phyloP scores from a whole-genome alignment of 2,329 filamentous ascomycete species.

The Phaeophleospora eucalypticola region DNA sequence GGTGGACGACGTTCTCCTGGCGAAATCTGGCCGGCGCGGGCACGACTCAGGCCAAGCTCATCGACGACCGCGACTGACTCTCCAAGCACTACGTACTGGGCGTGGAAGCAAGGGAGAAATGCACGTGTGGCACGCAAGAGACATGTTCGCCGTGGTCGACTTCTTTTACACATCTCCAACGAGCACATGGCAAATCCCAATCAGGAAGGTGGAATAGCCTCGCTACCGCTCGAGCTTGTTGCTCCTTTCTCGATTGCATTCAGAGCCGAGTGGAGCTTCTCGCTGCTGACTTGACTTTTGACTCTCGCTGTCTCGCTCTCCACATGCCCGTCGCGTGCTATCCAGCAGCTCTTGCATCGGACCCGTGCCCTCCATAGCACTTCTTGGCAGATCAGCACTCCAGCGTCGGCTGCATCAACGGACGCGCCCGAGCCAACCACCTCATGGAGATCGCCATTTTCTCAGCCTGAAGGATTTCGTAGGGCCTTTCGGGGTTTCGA shows the following conservation, averaged over 20 bases:
- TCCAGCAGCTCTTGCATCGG: neutral
- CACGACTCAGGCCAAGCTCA: too few relatives aligned
- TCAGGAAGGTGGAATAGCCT: neutral
- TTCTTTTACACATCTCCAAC: neutral
- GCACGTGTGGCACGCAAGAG: neutral
- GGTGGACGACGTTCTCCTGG: too few relatives aligned
- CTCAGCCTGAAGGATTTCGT: neutral
- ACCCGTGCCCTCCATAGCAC: neutral
- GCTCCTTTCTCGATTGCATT: neutral
- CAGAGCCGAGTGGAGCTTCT: too few relatives aligned
- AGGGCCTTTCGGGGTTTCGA: neutral
- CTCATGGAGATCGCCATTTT: neutral
- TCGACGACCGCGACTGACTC: too few relatives aligned
- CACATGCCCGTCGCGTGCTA: too few relatives aligned
- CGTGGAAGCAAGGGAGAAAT: too few relatives aligned
- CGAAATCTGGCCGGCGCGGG: too few relatives aligned
- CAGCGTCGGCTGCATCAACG: neutral
- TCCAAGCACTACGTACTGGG: too few relatives aligned
- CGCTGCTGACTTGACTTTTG: too few relatives aligned
- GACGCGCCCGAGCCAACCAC: neutral
- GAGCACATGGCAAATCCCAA: neutral
- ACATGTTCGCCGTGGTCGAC: too few relatives aligned
- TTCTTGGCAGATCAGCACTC: neutral
- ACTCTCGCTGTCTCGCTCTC: too few relatives aligned
- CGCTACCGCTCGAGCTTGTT: slow-evolving; percentile 1